Base-by-base conservation (phyloP, 768 basidiomycete species). In the Postia placenta region DNA sequence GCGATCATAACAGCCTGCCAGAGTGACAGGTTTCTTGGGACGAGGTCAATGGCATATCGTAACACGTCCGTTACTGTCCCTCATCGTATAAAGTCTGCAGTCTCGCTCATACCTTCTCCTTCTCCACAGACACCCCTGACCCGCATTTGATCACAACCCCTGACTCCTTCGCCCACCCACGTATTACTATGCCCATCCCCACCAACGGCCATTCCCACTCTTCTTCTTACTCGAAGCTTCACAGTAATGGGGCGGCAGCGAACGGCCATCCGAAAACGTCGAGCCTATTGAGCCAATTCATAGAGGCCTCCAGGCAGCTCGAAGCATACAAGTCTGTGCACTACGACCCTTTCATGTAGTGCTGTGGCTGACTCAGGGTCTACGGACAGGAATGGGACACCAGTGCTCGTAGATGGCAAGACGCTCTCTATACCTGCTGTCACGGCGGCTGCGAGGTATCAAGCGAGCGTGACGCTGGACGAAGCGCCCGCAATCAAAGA, bases 361-460 rank as follows among this genome's bases (percentile, higher is more conserved):
- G 20, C 2, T 7, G 14, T 26, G 15, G 15, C 49, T 45, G 27
- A 37, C 19, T 25, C 45, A 20, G 43, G 11, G 42, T n/a, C 11
- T 12, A 25, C 20, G 22, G 35, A 11, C 49, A 89, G 87, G 62
- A 67, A 72, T 26, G 88, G 89, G 19, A 74, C 74, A 41, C 65
- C 80, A 6, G 74, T 92, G 48, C 59, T 74, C 12, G 70, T 92
- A 40, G 80, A 85, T 48, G 91, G 91, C 5, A 72, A 84, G 51
- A 75, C 66, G 12, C 76, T 93, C 27, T 79, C 88, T 0, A 80
- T 92, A 46, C 76, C 87, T 3, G 86, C 85, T 45, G 80, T 93
- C 11, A 74, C 83, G n/a, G 88, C 87, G 7, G 74, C 81, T 5
- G 80, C 91, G 0, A 78, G 89, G 42, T 81, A 83, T 57, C 67